Base-by-base conservation (phyloP, 163 green algal genomes). In the Chloroidium sp. region DNA sequence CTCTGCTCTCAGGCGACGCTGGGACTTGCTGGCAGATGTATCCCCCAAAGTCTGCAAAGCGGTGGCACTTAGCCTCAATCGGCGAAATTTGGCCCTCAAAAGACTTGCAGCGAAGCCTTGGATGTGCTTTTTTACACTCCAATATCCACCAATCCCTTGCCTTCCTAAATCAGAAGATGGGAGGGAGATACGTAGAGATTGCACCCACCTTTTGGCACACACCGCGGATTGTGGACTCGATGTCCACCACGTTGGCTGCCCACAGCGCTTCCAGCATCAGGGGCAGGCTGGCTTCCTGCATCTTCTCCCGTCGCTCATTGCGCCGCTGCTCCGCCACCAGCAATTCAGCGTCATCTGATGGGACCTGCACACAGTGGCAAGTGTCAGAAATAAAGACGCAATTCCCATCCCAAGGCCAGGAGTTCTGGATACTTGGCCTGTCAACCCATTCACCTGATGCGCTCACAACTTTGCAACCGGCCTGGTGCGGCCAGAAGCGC, bases 241-340 rank as follows among this genome's bases (percentile, higher is more conserved):
- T 97, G 90, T 98, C 95, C 2, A 98, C 76, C 76, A 94, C 89
- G 81, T 98, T 98, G 80, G 93, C 91, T 1, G 94, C 93, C 95
- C 95, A 98, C 89, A 91, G 90, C 8, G 89, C 86, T 3, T 86
- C 87, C 58, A 91, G 81, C 86, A 92, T 88, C 14, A 91, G 80
- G 10, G 87, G 88, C 61, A 91, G 76, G 14, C 83, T 79, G 59
- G 84, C 81, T 80, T 91, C 86, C 78, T 91, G 85, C 8, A 90
- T 78, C 62, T 64, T 62, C 1, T 62, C 78, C 1, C 80, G 80
- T 64, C 69, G 62, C 72, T 76, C 57, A 6, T 6, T 10, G 64
- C 8, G 6, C 6, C 64, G 64, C 78, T n/a, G 67, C 76, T 14
- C 62, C 61, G 57, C 62, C 78, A 1, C 58, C 3, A 62, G 62